Evolutionary conservation across 75 land plant species (phyloP), one percentile per base, ranked within the genome.

Genomic region (Isoetes taiwanensis): DNA sequence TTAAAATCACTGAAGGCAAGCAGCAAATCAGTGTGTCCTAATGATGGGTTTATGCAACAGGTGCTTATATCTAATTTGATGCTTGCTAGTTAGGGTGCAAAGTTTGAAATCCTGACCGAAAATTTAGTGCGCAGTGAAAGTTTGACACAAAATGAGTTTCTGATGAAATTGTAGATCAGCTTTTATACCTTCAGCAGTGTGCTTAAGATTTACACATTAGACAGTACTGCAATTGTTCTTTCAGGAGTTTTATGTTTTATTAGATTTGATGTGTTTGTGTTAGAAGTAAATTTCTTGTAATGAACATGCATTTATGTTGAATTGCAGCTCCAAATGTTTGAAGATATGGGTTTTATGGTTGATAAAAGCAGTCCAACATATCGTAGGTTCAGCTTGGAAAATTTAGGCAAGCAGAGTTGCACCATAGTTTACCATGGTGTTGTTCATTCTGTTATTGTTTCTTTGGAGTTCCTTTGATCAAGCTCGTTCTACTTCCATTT

Each of bases 1-100:
- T 73, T 88, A 30, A 69, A 80, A 39, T 88, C 96, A 2, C 65
- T 94, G 40, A 64, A 73, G 41, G 37, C 79, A 62, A 64, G 64
- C 41, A 75, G 69, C 66, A 78, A 77, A 21, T 61, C 23, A 56
- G 84, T 76, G 27, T 77, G 89, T 62, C 99, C 99, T 17, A 94
- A 89, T 76, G 80, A 81, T 77, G 96, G 90, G 4, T 94, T 94
- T 58, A 61, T 79, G 53, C 82, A 81, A n/a, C 99, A 94, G 96
- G 99, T 89, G 24, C 28, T 32, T 30, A 30, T 43, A 1, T 24
- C 20, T 31, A 12, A 28, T n/a, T 20, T 43, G 30, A n/a, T 21
- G 38, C 28, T 54, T 52, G 64, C 30, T 52, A 38, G 54, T 59
- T 37, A 14, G 54, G 14, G 14, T 9, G 43, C n/a, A 32, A 14